Base-by-base conservation (phyloP, 306 rosid species). In the Lithocarpus polystachyus region DNA sequence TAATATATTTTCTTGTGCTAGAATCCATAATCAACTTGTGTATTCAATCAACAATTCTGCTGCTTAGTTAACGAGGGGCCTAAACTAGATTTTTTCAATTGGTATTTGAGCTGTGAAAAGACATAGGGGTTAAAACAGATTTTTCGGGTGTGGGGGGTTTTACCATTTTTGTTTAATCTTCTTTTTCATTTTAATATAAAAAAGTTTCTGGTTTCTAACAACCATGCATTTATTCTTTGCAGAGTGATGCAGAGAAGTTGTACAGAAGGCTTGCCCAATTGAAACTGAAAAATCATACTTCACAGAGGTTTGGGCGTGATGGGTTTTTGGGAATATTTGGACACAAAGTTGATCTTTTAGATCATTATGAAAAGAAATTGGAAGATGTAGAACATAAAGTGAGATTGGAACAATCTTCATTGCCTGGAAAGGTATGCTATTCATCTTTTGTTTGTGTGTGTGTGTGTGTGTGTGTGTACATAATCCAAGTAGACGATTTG, bases 261-360 rank as follows among this genome's bases (percentile, higher is more conserved):
- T 82, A 87, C 88, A 89, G 74, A 85, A 87, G 33, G 84, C 77
- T 93, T 64, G 78, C 87, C 68, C 81, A 72, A 65, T 68, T 90
- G 40, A 86, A 85, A 80, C 71, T 75, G 22, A 85, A 72, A 53
- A 80, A 51, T 40, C 80, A 75, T 68, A 45, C 85, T 67, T 76
- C 82, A 76, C 83, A 83, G 81, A 83, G 87, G 83, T 83, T 79
- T 5, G 69, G 19, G 48, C 86, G 90, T 60, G 85, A 86, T 77
- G 98, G 97, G 57, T 88, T 60, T 73, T 79, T 82, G 74, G 96
- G 97, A 85, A 74, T 87, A 73, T 90, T 77, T 84, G 91, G 98
- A 69, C 83, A 56, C 4, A 91, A 84, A 82, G 87, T 82, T 78
- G 84, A 85, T 84, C 10, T 24, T 69, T 14, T 87, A 68, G 91